A percentile compares a stretch with the other conserved stretches of the same genome.
Evolutionary conservation across 495 filamentous ascomycete species (phyloP).

Genomic region (Eremomyces bilateralis): DNA sequence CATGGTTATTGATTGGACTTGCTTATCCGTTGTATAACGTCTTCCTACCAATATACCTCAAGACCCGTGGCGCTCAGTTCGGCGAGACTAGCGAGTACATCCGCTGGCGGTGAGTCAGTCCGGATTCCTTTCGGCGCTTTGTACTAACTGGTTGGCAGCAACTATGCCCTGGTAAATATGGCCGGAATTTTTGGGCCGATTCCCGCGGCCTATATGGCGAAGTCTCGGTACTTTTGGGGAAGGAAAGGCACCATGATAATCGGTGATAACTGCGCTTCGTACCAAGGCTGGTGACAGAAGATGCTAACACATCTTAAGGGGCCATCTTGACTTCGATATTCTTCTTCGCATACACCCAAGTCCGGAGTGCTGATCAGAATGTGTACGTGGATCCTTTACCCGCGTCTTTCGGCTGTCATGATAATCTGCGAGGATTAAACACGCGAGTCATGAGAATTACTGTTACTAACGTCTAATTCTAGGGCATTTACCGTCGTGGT

Average conservation of each 20-base stretch:
- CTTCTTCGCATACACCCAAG: slow-evolving; percentile 48
- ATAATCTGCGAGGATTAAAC: no score
- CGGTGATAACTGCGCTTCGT: no score
- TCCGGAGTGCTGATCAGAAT: slow-evolving; percentile 35
- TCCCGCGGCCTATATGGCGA: slow-evolving; percentile 41
- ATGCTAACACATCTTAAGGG: no score
- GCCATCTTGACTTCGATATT: slow-evolving; percentile 29
- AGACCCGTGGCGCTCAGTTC: slow-evolving; percentile 24
- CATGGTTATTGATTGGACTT: slow-evolving; percentile 48
- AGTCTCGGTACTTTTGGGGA: slow-evolving; percentile 29
- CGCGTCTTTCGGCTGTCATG: no score
- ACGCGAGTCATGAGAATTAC: no score
- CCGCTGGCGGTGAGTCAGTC: no score
- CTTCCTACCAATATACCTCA: slow-evolving; percentile 28
- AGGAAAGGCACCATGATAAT: slow-evolving; percentile 41
- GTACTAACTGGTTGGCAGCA: no score
- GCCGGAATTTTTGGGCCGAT: slow-evolving; percentile 42
- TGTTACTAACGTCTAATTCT: no score
- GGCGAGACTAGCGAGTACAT: slow-evolving; percentile 27
- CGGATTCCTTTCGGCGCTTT: no score
- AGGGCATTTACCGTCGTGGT: slow-evolving; percentile 46
- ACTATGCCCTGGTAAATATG: slow-evolving; percentile 47
- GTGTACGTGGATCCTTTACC: no score
- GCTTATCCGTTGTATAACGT: slow-evolving; percentile 34
- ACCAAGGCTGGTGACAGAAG: no score